phyloP scores from a whole-genome alignment of 2,329 filamentous ascomycete species.

The Sporothrix schenckii region DNA sequence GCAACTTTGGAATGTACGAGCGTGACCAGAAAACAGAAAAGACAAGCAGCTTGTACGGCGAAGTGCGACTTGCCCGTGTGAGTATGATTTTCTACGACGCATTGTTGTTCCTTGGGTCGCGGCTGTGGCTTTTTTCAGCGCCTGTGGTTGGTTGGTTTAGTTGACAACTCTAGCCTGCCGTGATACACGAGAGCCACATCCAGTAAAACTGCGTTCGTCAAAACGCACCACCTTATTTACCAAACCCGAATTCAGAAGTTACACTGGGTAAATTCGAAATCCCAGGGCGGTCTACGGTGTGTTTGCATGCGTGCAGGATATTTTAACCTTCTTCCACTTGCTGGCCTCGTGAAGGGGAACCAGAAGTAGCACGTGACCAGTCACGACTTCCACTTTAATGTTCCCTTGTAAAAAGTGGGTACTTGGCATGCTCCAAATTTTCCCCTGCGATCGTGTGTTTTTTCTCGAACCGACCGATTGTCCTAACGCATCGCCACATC shows the following conservation, averaged over 20 bases:
- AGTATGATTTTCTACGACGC: background rate
- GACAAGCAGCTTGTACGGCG: background rate
- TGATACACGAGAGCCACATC: slow-evolving; percentile 15
- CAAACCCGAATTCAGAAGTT: background rate
- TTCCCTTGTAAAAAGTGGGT: slow-evolving; percentile 9
- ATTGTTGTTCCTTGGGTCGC: background rate
- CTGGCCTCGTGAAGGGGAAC: no score
- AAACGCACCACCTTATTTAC: background rate
- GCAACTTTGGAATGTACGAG: no score
- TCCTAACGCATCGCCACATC: background rate
- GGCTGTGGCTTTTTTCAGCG: background rate
- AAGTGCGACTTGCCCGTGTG: background rate
- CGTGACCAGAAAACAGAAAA: background rate
- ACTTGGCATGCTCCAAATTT: slow-evolving; percentile 21
- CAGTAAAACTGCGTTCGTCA: no score
- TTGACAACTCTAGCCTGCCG: slow-evolving; percentile 18
- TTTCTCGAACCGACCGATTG: background rate
- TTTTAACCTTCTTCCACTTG: background rate
- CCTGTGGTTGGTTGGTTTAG: slow-evolving; percentile 25
- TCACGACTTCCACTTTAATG: background rate
- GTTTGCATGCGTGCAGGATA: background rate
- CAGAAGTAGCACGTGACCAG: background rate
- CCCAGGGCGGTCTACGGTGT: no score
- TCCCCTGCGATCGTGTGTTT: slow-evolving; percentile 12
- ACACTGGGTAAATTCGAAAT: no score